Evolutionary conservation across 2,329 filamentous ascomycete genomes (phyloP), one percentile per base, ranked within the genome.

Genomic region (Fusarium udum): DNA sequence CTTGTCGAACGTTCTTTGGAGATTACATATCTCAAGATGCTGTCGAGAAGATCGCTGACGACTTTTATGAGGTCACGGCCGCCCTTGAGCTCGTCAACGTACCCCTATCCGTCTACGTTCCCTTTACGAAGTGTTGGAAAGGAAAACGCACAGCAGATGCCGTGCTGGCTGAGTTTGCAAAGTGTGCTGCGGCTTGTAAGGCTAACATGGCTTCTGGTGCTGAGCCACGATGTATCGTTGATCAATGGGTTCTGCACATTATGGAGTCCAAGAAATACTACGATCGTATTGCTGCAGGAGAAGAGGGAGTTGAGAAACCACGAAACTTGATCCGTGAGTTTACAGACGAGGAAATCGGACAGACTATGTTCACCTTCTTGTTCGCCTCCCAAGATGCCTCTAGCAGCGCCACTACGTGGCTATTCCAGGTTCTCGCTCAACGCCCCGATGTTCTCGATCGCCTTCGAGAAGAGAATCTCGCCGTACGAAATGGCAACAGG

Each of bases 11-110:
- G 14, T 95, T 95, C 78, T 92, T 94, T 52, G 93, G 93, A 31
- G 88, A 94, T 82, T 95, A 95, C 84, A 93, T 94, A 81, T 89
- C 89, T 14, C 88, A 93, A 48, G 88, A 90, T 67, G 87, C 89
- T 9, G 89, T 95, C 64, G 91, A 93, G 84, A 91, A 88, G 80
- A 93, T 95, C 65, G 91, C 92, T 24, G 90, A 94, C 78, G 92
- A 95, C 81, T 95, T 93, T 81, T 95, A 94, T 81, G 86, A 91
- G 67, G 92, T 93, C 76, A 95, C 93, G 9, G 92, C 91, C 28
- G 92, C 93, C 1, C 87, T 95, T 48, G 93, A 95, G 80, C 87
- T 95, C 28, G 93, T 95, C 84, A 95, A 95, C 82, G 90, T 95
- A 77, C 92, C 93, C 7, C 64, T 86, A 1, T 85, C 84, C 1